Evolutionary conservation across 2,329 filamentous ascomycete genomes (phyloP).

Genomic region (Colletotrichum eremochloae): DNA sequence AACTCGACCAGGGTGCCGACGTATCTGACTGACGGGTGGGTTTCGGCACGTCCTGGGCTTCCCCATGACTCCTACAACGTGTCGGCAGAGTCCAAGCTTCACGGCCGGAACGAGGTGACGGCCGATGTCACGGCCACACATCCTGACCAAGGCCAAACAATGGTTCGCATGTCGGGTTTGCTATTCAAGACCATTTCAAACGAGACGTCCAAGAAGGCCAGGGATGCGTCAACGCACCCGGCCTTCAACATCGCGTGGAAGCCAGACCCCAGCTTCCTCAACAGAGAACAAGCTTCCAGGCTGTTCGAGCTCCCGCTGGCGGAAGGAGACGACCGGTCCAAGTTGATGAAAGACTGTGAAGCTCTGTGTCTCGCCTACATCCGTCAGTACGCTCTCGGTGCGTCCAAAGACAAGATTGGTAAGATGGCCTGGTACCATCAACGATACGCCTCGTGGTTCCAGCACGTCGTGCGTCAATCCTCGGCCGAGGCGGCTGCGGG

Average conservation of each 20-base stretch:
- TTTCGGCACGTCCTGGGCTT: slow-evolving; percentile 15
- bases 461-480: slow-evolving; percentile 20
- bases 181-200: slow-evolving; percentile 42
- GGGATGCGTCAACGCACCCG: slow-evolving; percentile 16
- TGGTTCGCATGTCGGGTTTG: slow-evolving; percentile 43
- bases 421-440: slow-evolving; percentile 38
- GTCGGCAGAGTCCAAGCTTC: slow-evolving; percentile 28
- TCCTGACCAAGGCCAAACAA: slow-evolving; percentile 25
- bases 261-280: slow-evolving; percentile 43
- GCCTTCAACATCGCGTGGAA: slow-evolving; percentile 45
- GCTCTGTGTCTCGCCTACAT: slow-evolving; percentile 40
- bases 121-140: slow-evolving; percentile 42
- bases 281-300: slow-evolving; percentile 33
- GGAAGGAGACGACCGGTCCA: slow-evolving; percentile 39
- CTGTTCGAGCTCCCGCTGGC: slow-evolving; percentile 40
- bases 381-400: not conserved
- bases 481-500: not conserved
- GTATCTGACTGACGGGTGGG: slow-evolving; percentile 27
- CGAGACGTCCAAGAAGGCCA: not conserved
- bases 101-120: slow-evolving; percentile 36
- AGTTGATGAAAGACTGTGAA: slow-evolving; percentile 43
- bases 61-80: slow-evolving; percentile 43
- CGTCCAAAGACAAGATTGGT: not conserved
- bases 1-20: slow-evolving; percentile 31
- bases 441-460: slow-evolving; percentile 42